Evolutionary conservation across 2,329 filamentous ascomycete species (phyloP).

Genomic region (Ophiosphaerella herpotricha): DNA sequence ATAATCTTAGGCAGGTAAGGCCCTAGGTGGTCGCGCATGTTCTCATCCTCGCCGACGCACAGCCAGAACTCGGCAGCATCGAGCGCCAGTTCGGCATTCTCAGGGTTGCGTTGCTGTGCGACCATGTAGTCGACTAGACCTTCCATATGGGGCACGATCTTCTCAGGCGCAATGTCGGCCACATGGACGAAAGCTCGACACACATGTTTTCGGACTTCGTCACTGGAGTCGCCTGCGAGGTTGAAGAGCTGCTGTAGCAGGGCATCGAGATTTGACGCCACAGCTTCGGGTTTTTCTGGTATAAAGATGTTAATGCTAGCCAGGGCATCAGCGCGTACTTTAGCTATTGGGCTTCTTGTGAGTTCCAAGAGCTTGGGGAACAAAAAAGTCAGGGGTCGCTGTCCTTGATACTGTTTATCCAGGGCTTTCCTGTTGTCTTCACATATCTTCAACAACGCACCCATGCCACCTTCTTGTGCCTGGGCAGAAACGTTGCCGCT

Average conservation of each 20-base stretch:
- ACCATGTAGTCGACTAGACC: slow-evolving; percentile 94
- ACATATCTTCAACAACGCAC: slow-evolving; percentile 90
- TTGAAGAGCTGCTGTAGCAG: slow-evolving; percentile 83
- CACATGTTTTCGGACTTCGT: slow-evolving; percentile 88
- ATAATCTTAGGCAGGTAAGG: slow-evolving; percentile 85
- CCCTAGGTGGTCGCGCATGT: slow-evolving; percentile 74
- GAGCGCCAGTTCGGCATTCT: slow-evolving; percentile 86
- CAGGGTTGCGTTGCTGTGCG: slow-evolving; percentile 77
- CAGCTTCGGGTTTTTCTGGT: slow-evolving; percentile 78
- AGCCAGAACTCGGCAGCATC: slow-evolving; percentile 99
- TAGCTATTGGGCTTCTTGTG: slow-evolving; percentile 74
- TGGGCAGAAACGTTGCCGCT: slow-evolving; percentile 69
- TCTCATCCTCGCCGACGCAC: slow-evolving; percentile 84
- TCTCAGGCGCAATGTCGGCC: slow-evolving; percentile 87
- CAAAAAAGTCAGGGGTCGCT: slow-evolving; percentile 84
- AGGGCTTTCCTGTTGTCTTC: slow-evolving; percentile 90
- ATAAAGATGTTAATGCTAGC: slow-evolving; percentile 91
- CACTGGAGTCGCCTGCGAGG: slow-evolving; percentile 74
- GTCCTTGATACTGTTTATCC: slow-evolving; percentile 84
- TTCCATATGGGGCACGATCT: slow-evolving; percentile 83
- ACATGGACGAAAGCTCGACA: slow-evolving; percentile 92
- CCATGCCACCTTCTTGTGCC: slow-evolving; percentile 91
- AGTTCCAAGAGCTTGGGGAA: slow-evolving; percentile 90
- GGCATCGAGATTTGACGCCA: slow-evolving; percentile 78
- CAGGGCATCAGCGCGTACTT: slow-evolving; percentile 79